These are phyloP conservation scores for Gossypium schwendimanii DNA, from an alignment of 441 rosid genomes.

Conservation along the genomic window DNA sequence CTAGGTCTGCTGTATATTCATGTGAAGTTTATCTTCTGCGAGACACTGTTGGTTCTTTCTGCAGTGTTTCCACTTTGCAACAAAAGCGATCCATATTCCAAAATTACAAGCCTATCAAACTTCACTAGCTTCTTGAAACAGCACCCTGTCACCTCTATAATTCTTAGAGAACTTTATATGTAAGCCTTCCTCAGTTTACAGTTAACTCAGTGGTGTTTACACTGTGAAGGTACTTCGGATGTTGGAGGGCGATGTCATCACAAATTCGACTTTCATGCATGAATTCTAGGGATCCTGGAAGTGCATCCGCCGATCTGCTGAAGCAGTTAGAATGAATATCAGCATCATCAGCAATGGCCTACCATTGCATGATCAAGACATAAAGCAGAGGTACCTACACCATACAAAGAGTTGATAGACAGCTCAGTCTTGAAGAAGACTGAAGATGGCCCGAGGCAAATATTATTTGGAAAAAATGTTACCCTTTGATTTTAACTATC, in stretches of 20 bases:
- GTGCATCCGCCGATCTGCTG: neutral
- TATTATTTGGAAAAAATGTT: neutral
- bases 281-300: neutral
- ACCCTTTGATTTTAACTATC: neutral
- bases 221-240: conserved; percentile 66
- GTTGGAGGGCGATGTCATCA: conserved; percentile 58
- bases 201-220: neutral
- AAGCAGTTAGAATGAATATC: neutral
- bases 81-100: too few relatives aligned
- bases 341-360: neutral
- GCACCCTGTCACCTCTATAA: neutral
- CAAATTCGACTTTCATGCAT: conserved; percentile 20
- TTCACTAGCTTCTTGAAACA: too few relatives aligned
- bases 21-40: too few relatives aligned
- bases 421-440: neutral
- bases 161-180: neutral
- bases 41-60: too few relatives aligned
- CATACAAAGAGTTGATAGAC: neutral
- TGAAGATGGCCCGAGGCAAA: neutral
- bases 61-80: too few relatives aligned
- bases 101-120: too few relatives aligned
- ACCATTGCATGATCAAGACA: neutral
- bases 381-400: neutral
- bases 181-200: neutral
- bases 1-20: neutral